Evolutionary conservation across 768 basidiomycete species (phyloP).

Genomic region (Tulasnella sp.): DNA sequence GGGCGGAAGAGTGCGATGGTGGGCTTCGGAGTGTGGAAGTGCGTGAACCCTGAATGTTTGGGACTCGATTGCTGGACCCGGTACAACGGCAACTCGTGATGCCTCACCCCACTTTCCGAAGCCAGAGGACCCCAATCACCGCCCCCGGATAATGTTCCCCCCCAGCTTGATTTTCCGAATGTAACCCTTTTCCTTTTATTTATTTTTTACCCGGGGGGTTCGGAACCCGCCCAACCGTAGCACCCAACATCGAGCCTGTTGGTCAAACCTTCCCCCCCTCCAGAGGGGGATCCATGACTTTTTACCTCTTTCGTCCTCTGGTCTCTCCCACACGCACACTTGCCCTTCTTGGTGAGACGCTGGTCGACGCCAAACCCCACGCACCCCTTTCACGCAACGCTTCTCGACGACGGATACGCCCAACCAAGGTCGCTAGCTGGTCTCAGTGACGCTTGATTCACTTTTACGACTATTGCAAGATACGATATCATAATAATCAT

Average conservation of each 20-base stretch:
- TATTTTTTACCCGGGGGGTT: background rate
- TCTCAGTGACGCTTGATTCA: constrained; percentile 1
- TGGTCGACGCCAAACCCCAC: background rate
- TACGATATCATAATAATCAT: background rate
- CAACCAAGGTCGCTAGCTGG: background rate
- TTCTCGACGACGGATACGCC: background rate
- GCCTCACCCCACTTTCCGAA: background rate
- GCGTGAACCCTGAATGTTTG: background rate
- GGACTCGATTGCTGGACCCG: background rate
- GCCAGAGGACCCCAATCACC: background rate
- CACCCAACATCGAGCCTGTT: background rate
- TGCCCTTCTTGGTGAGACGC: background rate
- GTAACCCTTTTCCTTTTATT: background rate
- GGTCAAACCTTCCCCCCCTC: constrained; percentile 1
- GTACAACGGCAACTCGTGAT: constrained; percentile 1
- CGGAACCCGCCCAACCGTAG: background rate
- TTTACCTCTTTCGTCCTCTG: background rate
- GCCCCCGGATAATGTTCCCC: background rate
- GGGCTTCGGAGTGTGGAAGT: constrained; percentile 8
- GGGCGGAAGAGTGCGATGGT: background rate
- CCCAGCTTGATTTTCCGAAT: background rate
- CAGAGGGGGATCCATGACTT: background rate
- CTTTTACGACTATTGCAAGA: background rate
- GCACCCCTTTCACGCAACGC: background rate
- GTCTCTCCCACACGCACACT: background rate